Percentiles rank a stretch among this genome's conserved stretches.
phyloP scores from a whole-genome alignment of 2,329 filamentous ascomycete genomes.

The Trichoderma simmonsii region DNA sequence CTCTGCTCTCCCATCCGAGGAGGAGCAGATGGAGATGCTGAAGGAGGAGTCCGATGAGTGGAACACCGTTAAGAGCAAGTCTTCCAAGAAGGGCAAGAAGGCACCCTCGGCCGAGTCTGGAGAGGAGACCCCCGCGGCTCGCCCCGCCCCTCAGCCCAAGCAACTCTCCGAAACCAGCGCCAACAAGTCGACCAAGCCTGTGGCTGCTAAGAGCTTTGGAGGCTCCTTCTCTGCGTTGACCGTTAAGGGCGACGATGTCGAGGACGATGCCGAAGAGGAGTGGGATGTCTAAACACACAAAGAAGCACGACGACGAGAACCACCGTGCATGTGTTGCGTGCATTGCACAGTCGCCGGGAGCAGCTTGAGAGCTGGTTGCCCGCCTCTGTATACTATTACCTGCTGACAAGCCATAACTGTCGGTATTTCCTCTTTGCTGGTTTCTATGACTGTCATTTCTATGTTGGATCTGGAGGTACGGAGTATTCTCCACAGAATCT shows the following conservation, averaged over 20 bases:
- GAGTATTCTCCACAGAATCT: background rate
- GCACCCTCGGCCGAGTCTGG: conserved; percentile 35
- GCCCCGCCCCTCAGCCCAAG: conserved; percentile 32
- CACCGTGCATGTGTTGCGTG: background rate
- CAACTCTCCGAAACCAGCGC: conserved; percentile 26
- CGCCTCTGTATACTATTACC: conserved; percentile 14
- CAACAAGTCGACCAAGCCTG: conserved; percentile 32
- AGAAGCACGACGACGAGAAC: background rate
- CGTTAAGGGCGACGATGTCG: conserved; percentile 38
- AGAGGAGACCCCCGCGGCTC: conserved; percentile 32
- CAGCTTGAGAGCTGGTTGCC: background rate
- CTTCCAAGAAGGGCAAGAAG: conserved; percentile 43
- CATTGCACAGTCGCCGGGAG: background rate
- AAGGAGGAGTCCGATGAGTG: conserved; percentile 53
- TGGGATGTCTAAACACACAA: conserved; percentile 47
- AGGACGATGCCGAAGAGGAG: conserved; percentile 45
- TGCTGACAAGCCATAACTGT: background rate
- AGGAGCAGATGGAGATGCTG: conserved; percentile 59
- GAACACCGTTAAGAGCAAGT: conserved; percentile 54
- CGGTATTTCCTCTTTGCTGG: background rate
- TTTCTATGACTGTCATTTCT: background rate
- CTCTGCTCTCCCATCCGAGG: conserved; percentile 55
- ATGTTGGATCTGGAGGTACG: conserved; percentile 8
- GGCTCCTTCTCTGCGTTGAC: conserved; percentile 51
- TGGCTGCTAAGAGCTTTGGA: conserved; percentile 37